Evolutionary conservation across 208 protist genomes (phyloP).

Genomic region (Crithidia mellificae): DNA sequence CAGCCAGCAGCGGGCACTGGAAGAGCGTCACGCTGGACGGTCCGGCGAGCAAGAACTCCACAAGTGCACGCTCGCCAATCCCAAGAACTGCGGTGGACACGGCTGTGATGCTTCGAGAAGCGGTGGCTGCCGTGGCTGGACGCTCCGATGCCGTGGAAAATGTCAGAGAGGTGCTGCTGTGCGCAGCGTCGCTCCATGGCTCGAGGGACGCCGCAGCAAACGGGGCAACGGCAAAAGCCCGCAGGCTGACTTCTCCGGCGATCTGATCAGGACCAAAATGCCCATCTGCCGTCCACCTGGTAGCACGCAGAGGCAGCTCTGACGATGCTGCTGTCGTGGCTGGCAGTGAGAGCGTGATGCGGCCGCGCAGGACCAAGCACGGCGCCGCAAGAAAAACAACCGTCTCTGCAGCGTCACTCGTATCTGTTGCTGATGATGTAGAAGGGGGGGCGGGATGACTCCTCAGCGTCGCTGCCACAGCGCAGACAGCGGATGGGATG

Average conservation of each 20-base stretch:
- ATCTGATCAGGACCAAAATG: slow-evolving; percentile 15
- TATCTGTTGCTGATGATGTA: too few relatives aligned
- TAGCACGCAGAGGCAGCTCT: not conserved
- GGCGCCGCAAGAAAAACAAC: slow-evolving; percentile 25
- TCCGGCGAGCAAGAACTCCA: slow-evolving; percentile 42
- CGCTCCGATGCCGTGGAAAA: not conserved
- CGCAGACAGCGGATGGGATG: slow-evolving; percentile 48
- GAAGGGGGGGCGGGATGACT: not conserved
- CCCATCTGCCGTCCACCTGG: slow-evolving; percentile 7
- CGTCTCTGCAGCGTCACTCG: slow-evolving; percentile 8
- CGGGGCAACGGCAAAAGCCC: slow-evolving; percentile 18
- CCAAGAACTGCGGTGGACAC: slow-evolving; percentile 43
- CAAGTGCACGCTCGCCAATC: slow-evolving; percentile 40
- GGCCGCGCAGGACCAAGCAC: slow-evolving; percentile 18
- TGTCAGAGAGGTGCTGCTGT: not conserved
- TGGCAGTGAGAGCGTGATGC: slow-evolving; percentile 10
- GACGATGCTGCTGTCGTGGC: not conserved
- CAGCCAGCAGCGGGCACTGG: slow-evolving; percentile 44
- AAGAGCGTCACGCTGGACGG: slow-evolving; percentile 44
- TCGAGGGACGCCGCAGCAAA: slow-evolving; percentile 3
- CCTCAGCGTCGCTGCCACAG: slow-evolving; percentile 11
- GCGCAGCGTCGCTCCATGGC: not conserved
- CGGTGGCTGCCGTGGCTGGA: not conserved
- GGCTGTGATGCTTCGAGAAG: not conserved
- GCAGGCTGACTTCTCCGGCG: slow-evolving; percentile 25